A percentile compares a stretch with the other conserved stretches of the same genome.
phyloP scores from a whole-genome alignment of 2,329 filamentous ascomycete genomes.

The Calycina herbarum region DNA sequence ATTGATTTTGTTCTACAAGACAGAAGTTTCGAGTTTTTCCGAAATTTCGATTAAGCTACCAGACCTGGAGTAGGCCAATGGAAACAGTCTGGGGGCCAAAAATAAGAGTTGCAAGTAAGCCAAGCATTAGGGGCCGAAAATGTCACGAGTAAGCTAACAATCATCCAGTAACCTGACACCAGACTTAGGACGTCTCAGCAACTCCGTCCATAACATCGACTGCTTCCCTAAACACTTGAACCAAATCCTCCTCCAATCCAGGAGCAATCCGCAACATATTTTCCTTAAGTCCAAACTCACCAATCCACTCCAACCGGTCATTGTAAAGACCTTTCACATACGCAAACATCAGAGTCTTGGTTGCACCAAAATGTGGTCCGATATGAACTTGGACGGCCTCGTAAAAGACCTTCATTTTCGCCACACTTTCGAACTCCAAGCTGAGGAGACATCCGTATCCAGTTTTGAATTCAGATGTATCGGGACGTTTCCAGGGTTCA shows the following conservation, averaged over 20 bases:
- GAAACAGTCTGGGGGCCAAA: no score
- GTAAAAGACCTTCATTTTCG: slow-evolving; percentile 48
- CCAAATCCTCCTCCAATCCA: slow-evolving; percentile 25
- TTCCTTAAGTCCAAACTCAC: slow-evolving; percentile 19
- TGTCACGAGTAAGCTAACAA: no score
- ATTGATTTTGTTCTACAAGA: no score
- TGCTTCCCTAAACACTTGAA: background rate
- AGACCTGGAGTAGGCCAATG: no score
- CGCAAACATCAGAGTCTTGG: slow-evolving; percentile 48
- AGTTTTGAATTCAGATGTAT: slow-evolving; percentile 47
- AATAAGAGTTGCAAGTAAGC: no score
- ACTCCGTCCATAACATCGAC: background rate
- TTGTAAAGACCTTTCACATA: slow-evolving; percentile 29
- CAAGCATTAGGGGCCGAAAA: no score
- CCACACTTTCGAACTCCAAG: slow-evolving; percentile 49
- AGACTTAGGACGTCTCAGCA: background rate
- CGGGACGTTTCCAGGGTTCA: slow-evolving; percentile 29
- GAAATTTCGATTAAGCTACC: no score
- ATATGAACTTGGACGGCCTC: slow-evolving; percentile 49
- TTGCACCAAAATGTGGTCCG: slow-evolving; percentile 55
- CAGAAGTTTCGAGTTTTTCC: no score
- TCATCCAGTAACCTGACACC: background rate
- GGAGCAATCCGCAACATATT: slow-evolving; percentile 27
- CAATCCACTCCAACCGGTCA: slow-evolving; percentile 23
- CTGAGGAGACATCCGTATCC: slow-evolving; percentile 57